Evolutionary conservation across 2,329 filamentous ascomycete species (phyloP).

Genomic region (Alternaria arborescens): DNA sequence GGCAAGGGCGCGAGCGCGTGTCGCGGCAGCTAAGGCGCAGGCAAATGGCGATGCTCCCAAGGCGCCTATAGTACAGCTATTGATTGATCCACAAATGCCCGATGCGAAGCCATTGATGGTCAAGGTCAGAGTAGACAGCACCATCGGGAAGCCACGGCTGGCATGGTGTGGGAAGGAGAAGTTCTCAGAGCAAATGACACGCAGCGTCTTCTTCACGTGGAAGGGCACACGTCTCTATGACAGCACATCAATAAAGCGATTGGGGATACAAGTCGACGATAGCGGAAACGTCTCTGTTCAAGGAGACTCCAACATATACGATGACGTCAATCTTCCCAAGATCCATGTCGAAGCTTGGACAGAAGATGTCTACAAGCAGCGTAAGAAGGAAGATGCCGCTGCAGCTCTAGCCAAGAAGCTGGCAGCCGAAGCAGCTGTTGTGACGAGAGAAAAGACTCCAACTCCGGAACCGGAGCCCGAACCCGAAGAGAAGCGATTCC

Average conservation of each 20-base stretch:
- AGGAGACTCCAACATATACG: slow-evolving; percentile 59
- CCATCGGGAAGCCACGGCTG: slow-evolving; percentile 70
- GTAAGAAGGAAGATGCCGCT: slow-evolving; percentile 53
- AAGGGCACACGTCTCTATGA: slow-evolving; percentile 76
- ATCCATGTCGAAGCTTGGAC: slow-evolving; percentile 85
- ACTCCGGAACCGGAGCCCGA: slow-evolving; percentile 26
- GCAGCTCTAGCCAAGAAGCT: slow-evolving; percentile 44
- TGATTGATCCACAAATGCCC: slow-evolving; percentile 73
- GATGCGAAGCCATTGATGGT: slow-evolving; percentile 69
- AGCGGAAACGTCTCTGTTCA: slow-evolving; percentile 51
- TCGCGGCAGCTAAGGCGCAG: slow-evolving; percentile 27
- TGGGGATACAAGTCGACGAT: slow-evolving; percentile 60
- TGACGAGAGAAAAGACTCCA: slow-evolving; percentile 25
- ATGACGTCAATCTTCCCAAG: slow-evolving; percentile 59
- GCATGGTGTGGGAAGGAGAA: slow-evolving; percentile 74
- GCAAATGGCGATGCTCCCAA: slow-evolving; percentile 16
- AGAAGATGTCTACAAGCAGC: slow-evolving; percentile 65
- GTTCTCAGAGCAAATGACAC: slow-evolving; percentile 59
- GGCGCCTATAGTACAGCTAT: slow-evolving; percentile 63
- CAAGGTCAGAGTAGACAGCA: slow-evolving; percentile 72
- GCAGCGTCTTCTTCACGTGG: slow-evolving; percentile 80
- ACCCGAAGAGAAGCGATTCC: slow-evolving; percentile 45
- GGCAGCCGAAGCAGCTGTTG: slow-evolving; percentile 47
- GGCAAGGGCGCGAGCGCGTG: slow-evolving; percentile 36
- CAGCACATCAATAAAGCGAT: slow-evolving; percentile 65